These are phyloP conservation scores for Picea engelmannii DNA, from an alignment of 83 land plant species.

Conservation along the genomic window DNA sequence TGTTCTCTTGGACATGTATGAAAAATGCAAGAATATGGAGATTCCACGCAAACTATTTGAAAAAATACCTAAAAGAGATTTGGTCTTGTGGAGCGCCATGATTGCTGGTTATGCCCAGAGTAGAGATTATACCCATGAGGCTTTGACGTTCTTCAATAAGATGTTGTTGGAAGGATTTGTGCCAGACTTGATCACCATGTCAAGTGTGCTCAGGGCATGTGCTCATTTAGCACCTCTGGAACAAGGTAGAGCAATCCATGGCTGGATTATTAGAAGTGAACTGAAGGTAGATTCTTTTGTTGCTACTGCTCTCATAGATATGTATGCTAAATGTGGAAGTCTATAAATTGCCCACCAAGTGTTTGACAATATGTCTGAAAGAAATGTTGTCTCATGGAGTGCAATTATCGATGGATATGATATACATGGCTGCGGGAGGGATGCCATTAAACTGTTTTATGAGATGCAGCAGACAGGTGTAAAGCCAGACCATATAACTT, in stretches of 20 bases:
- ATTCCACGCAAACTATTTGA: no score
- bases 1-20: no score
- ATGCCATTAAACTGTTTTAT: slow-evolving; percentile 10
- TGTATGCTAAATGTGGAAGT: slow-evolving; percentile 24
- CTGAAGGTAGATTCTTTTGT: slow-evolving; percentile 18
- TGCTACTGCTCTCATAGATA: slow-evolving; percentile 19
- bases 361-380: slow-evolving; percentile 10
- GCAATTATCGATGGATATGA: slow-evolving; percentile 16
- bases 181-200: no score
- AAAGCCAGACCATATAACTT: slow-evolving; percentile 16
- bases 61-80: no score
- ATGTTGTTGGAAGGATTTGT: no score
- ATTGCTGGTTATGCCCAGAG: no score
- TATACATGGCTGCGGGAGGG: slow-evolving; percentile 11
- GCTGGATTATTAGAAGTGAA: slow-evolving; percentile 3
- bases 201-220: no score
- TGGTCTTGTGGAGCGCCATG: no score
- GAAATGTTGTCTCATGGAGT: slow-evolving; percentile 17
- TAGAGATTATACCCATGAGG: no score
- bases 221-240: no score
- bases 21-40: no score
- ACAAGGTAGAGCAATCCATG: slow-evolving; percentile 7
- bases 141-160: no score
- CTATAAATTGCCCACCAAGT: slow-evolving; percentile 3
- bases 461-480: slow-evolving; percentile 4